Evolutionary conservation across 352 stramenopile genomes (phyloP).

Genomic region (Phytopythium mirpurense): DNA sequence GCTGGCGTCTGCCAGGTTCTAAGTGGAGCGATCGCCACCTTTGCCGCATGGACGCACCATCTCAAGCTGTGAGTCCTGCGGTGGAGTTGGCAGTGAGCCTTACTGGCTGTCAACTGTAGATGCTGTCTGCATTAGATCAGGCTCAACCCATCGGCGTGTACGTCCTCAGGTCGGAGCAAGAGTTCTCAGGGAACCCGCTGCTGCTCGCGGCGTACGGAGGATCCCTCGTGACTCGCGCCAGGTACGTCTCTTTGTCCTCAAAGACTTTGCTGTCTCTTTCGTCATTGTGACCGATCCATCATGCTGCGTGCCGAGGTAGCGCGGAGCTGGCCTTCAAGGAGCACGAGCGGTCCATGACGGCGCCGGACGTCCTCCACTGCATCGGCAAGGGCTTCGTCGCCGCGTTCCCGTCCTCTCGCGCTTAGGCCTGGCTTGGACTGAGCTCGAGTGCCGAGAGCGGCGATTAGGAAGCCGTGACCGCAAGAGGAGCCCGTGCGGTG

Average conservation of each 20-base stretch:
- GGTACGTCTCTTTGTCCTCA: slow-evolving; percentile 30
- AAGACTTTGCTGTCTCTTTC: no score
- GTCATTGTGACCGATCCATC: background rate
- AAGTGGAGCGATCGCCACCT: slow-evolving; percentile 74
- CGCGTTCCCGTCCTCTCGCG: slow-evolving; percentile 29
- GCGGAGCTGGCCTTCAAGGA: slow-evolving; percentile 55
- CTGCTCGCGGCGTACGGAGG: slow-evolving; percentile 74
- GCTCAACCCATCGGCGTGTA: background rate
- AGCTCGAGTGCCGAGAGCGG: background rate
- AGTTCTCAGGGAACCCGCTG: slow-evolving; percentile 41
- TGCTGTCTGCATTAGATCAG: no score
- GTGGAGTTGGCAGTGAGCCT: no score
- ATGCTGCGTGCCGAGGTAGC: slow-evolving; percentile 11
- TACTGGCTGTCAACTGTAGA: no score
- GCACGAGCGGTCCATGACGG: slow-evolving; percentile 77
- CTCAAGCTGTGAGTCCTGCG: slow-evolving; percentile 26
- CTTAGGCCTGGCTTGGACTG: slow-evolving; percentile 8
- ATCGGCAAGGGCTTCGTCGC: slow-evolving; percentile 55
- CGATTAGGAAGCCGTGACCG: no score
- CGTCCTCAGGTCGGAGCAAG: slow-evolving; percentile 8
- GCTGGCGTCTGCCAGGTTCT: slow-evolving; percentile 65
- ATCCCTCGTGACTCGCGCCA: slow-evolving; percentile 74
- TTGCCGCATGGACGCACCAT: slow-evolving; percentile 64
- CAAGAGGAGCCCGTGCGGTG: no score
- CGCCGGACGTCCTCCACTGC: slow-evolving; percentile 72